Evolutionary conservation across 2,329 filamentous ascomycete species (phyloP).

Genomic region (Didymella sp.): DNA sequence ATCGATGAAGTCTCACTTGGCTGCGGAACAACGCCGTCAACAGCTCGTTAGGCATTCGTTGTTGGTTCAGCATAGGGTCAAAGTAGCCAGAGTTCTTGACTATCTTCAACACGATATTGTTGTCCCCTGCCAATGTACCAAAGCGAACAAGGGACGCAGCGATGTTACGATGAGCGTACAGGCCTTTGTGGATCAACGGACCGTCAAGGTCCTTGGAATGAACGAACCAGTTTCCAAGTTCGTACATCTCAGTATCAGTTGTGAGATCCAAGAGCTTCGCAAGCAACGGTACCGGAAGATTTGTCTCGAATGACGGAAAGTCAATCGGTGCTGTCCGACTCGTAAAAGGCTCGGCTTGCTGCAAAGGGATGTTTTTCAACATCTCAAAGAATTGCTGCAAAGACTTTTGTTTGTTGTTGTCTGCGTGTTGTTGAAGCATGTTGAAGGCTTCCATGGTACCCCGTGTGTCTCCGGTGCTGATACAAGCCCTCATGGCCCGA

Average conservation of each 20-base stretch:
- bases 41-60: constrained; percentile 44
- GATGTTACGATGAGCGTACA: constrained; percentile 58
- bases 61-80: constrained; percentile 27
- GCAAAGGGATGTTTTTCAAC: constrained; percentile 30
- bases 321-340: constrained; percentile 47
- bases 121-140: constrained; percentile 59
- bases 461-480: constrained; percentile 49
- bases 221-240: constrained; percentile 62
- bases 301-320: constrained; percentile 54
- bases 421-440: constrained; percentile 51
- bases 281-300: constrained; percentile 57
- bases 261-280: constrained; percentile 60
- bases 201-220: constrained; percentile 61
- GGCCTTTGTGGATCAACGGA: constrained; percentile 56
- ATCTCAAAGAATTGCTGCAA: constrained; percentile 52
- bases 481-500: constrained; percentile 50
- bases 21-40: constrained; percentile 52
- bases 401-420: constrained; percentile 53
- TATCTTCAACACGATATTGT: constrained; percentile 44
- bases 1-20: constrained; percentile 52
- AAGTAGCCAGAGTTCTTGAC: constrained; percentile 32
- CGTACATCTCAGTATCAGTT: constrained; percentile 55
- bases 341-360: constrained; percentile 35
- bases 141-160: constrained; percentile 63
- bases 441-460: constrained; percentile 50